These are phyloP conservation scores for Eucalyptus pauciflora DNA, from an alignment of 345 rosid genomes.

Conservation along the genomic window DNA sequence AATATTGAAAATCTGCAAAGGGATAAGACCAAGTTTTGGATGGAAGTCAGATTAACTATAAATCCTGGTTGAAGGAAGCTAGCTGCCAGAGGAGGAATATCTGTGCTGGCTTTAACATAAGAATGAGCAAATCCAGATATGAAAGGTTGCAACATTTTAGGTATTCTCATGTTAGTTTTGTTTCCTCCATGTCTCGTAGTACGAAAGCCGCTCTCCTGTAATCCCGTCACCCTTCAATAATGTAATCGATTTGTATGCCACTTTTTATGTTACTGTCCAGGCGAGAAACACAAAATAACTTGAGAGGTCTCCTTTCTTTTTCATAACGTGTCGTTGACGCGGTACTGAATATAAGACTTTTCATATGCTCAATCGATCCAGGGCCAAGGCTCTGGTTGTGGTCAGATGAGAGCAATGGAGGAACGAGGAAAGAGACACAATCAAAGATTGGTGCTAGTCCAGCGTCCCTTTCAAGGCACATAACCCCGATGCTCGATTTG, in stretches of 20 bases:
- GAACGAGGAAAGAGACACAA: background rate
- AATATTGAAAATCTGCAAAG: too few species aligned
- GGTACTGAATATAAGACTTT: background rate
- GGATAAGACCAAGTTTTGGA: too few species aligned
- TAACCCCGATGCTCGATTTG: background rate
- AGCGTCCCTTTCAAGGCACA: background rate
- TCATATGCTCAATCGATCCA: background rate
- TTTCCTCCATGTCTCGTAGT: too few species aligned
- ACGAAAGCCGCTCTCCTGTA: background rate
- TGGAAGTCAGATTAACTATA: too few species aligned
- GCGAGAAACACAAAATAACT: background rate
- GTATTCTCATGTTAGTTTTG: too few species aligned
- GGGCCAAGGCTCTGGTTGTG: background rate
- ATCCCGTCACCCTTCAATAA: background rate
- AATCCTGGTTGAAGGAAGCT: too few species aligned
- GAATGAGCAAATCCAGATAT: too few species aligned
- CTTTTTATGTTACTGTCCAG: background rate
- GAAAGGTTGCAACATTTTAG: too few species aligned
- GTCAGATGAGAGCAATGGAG: background rate
- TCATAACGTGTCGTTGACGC: background rate
- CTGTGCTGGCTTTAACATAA: too few species aligned
- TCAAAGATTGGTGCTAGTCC: background rate
- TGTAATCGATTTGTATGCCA: background rate
- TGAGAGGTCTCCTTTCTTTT: background rate
- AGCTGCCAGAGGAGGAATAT: too few species aligned